These are phyloP conservation scores for Arxiozyma slooffiae DNA, from an alignment of 1,139 yeast genomes.

Conservation along the genomic window DNA sequence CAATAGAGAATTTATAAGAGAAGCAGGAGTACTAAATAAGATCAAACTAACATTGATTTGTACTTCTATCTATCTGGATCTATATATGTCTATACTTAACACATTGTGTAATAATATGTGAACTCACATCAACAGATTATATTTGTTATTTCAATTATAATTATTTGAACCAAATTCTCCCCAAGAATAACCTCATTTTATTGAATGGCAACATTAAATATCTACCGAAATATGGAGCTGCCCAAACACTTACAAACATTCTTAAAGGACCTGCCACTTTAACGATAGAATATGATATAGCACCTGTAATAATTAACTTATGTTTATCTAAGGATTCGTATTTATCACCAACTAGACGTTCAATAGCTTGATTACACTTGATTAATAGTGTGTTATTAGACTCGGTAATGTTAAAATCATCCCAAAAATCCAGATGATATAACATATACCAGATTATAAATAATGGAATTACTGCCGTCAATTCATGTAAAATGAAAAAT, in stretches of 20 bases:
- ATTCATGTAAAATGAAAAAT: constrained; percentile 71
- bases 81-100: neutral
- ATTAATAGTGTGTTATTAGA: constrained; percentile 11
- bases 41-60: neutral
- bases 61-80: neutral
- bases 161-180: neutral
- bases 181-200: constrained; percentile 7
- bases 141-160: neutral
- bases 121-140: neutral
- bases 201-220: constrained; percentile 19
- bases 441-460: constrained; percentile 67
- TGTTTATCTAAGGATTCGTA: constrained; percentile 20
- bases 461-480: constrained; percentile 75
- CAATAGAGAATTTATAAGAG: no score
- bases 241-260: constrained; percentile 27
- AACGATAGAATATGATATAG: constrained; percentile 74
- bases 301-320: constrained; percentile 63
- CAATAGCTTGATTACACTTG: constrained; percentile 24
- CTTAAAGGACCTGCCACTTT: constrained; percentile 37
- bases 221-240: constrained; percentile 28
- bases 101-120: no score
- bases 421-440: constrained; percentile 42
- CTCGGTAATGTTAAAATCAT: constrained; percentile 11
- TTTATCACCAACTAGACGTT: constrained; percentile 24
- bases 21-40: neutral